Conservation (phyloP, 2,329 filamentous ascomycete genomes). For the Fusarium hainanense region DNA sequence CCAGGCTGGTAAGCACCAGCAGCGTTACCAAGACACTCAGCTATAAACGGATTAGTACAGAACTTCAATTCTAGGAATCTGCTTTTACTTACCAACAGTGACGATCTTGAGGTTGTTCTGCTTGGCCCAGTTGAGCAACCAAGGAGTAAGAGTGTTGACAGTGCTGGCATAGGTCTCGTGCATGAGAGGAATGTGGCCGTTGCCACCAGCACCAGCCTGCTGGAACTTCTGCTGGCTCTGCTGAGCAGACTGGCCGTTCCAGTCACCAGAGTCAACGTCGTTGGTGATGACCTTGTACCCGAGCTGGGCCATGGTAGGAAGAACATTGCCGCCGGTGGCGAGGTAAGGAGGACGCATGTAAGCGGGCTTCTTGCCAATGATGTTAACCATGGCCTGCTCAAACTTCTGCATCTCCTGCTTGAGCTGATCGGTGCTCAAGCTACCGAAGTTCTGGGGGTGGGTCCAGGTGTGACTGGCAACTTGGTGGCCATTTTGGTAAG, state of each 20-base stretch:
- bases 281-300: conserved; percentile 71
- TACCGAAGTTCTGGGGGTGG: conserved; percentile 57
- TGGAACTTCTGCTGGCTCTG: conserved; percentile 66
- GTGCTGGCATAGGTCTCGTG: conserved; percentile 65
- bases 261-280: conserved; percentile 71
- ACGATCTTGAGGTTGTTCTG: conserved; percentile 60
- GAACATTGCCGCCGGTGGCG: conserved; percentile 57
- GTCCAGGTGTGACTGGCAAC: conserved; percentile 66
- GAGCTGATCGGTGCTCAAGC: conserved; percentile 53
- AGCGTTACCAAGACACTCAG: conserved; percentile 34
- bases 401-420: conserved; percentile 61
- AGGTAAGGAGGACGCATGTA: conserved; percentile 65
- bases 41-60: neutral
- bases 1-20: conserved; percentile 28
- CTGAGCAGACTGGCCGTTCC: conserved; percentile 62
- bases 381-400: conserved; percentile 63
- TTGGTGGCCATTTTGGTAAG: conserved; percentile 63
- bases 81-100: conserved; percentile 58
- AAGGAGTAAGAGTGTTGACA: conserved; percentile 60
- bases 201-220: conserved; percentile 55
- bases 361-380: conserved; percentile 60
- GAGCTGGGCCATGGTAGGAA: conserved; percentile 56
- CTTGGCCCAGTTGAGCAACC: conserved; percentile 63
- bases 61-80: rapidly evolving
- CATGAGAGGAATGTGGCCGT: conserved; percentile 67